Evolutionary conservation across 148 eudicot species (phyloP), one percentile per base, ranked within the genome.

Genomic region (Persicaria tinctoria): DNA sequence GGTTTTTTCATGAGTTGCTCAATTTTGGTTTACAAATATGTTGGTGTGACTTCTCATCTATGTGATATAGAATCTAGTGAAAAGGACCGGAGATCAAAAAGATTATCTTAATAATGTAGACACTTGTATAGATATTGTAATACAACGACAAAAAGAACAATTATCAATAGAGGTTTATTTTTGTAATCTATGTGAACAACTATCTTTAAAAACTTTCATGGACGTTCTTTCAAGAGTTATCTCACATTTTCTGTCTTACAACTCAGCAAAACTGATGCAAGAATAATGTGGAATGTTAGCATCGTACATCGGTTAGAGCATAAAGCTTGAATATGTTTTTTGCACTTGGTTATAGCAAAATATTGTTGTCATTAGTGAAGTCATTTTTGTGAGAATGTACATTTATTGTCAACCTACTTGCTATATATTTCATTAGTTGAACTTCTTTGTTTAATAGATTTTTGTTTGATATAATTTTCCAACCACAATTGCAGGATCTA

Each of bases 401-500:
- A 23, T 57, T 73, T 56, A 62, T 77, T 59, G 51, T 63, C 45
- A 51, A 71, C 8, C 27, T 48, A 44, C 63, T 72, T 64, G 16
- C 3, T 7, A 64, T 41, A 41, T 64, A 20, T 20, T 64, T 64
- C 17, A 8, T 38, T 38, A 64, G 17, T 38, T 64, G 4, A 64
- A 64, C 70, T 32, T 13, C 70, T 46, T 32, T 64, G 17, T 5
- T 64, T 64, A 11, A 64, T 18, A 17, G 63, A 6, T 5, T 64
- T 64, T 46, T 64, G 47, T 12, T 27, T 62, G 47, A 12, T 64
- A 16, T 64, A 41, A 41, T 64, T 75, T 81, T 56, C 46, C 78
- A 96, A 97, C 94, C 91, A 76, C 91, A 73, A 63, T 68, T 96
- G 84, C 97, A 90, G 85, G 93, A 92, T 84, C 81, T 92, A 62